Evolutionary conservation across 2,329 filamentous ascomycete genomes (phyloP), one percentile per base, ranked within the genome.

Genomic region (Mollisia scopiformis): DNA sequence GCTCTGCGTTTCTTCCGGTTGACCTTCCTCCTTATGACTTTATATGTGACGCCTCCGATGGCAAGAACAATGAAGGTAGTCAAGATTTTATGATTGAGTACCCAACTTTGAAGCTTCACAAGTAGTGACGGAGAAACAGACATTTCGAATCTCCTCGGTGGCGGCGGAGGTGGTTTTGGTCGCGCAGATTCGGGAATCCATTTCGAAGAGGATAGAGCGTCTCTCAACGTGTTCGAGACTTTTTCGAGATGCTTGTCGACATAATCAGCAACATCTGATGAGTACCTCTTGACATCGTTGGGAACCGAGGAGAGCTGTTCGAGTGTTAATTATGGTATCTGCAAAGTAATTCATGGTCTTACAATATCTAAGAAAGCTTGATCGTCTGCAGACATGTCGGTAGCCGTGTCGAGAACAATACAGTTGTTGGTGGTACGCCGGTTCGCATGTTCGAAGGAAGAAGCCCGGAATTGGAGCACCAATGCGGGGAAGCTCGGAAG

Each of bases 221-320:
- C 88, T 73, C 91, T 87, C 50, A 97, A 80, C 37, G 84, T 81
- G 35, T 82, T 80, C 57, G 93, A 91, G 47, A 92, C 87, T 62
- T 84, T 82, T 71, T 97, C 92, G 75, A 97, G 88, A 72, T 93
- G 87, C 61, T 84, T 82, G 76, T 97, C 92, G 74, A 96, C 86
- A 67, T 88, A 89, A 66, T 92, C 89, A 73, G 92, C 92, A 63
- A 94, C 83, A 56, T 91, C 84, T 68, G 83, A 81, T 16, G 89
- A 88, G 75, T 92, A 93, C 65, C 81, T 82, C 63, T 84, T 85
- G 73, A 94, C 81, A 71, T 93, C 87, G 76, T 85, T 80, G 11
- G 84, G 82, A 66, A 87, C 81, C 61, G 80, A 82, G 50, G 83
- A 77, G 55, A 87, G 79, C 84, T 87, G 66, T 51, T 49, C 13